Percentiles rank a stretch among this genome's conserved stretches.
phyloP scores from a whole-genome alignment of 2,329 filamentous ascomycete species.

The Graphiopsis chlorocephala region DNA sequence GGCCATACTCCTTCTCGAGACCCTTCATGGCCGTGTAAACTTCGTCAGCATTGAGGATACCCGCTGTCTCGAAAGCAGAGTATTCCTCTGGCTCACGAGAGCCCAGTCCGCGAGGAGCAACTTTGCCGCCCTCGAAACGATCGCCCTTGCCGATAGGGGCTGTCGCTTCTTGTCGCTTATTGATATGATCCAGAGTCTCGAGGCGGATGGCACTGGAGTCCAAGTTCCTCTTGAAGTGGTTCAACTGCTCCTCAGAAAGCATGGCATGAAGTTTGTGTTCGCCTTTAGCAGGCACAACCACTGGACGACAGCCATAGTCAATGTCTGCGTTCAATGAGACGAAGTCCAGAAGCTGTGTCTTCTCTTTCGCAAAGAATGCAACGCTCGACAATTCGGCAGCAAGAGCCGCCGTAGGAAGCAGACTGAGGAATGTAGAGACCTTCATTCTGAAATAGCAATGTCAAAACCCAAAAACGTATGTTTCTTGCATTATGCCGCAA shows the following conservation, averaged over 20 bases:
- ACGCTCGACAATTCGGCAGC: conserved; percentile 1
- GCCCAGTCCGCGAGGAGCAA: conserved; percentile 44
- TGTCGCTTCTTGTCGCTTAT: conserved; percentile 30
- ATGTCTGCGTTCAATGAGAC: conserved; percentile 34
- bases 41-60: conserved; percentile 48
- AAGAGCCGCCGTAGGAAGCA: conserved; percentile 8
- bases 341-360: conserved; percentile 32
- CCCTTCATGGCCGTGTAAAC: conserved; percentile 45
- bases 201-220: conserved; percentile 7
- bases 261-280: conserved; percentile 35
- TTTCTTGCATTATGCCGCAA: background rate
- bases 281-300: conserved; percentile 32
- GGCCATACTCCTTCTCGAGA: conserved; percentile 42
- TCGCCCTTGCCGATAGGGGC: conserved; percentile 39
- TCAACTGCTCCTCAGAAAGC: conserved; percentile 35
- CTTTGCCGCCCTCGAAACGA: conserved; percentile 42
- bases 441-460: background rate
- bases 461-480: background rate
- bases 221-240: conserved; percentile 30
- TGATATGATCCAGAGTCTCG: conserved; percentile 20
- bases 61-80: conserved; percentile 37
- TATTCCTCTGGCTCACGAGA: conserved; percentile 30
- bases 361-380: conserved; percentile 13
- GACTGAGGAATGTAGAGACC: background rate
- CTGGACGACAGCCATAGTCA: conserved; percentile 36